Conservation (phyloP, 305 asterid species). For the Fraxinus platypoda region DNA sequence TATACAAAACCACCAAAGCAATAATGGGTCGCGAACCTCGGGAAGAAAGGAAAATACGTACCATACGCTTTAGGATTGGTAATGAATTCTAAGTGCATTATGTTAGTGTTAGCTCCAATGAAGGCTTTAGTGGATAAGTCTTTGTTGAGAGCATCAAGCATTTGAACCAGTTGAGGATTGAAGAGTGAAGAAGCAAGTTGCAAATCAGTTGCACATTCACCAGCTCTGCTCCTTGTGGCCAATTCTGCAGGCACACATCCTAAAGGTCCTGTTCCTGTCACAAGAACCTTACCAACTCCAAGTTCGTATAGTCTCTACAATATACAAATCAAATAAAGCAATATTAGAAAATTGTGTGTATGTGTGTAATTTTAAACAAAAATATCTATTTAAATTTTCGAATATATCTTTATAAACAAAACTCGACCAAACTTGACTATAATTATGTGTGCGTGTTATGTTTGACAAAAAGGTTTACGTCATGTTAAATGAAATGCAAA, state of each 20-base stretch:
- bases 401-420: background rate
- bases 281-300: slow-evolving; percentile 65
- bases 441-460: background rate
- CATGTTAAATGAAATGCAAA: background rate
- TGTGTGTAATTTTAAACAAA: background rate
- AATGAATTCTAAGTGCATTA: slow-evolving; percentile 67
- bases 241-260: slow-evolving; percentile 91
- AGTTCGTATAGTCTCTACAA: slow-evolving; percentile 50
- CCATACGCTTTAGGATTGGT: slow-evolving; percentile 63
- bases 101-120: slow-evolving; percentile 65
- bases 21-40: background rate
- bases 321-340: background rate
- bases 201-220: slow-evolving; percentile 63
- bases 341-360: background rate
- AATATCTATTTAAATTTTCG: background rate
- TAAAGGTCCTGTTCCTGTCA: slow-evolving; percentile 83
- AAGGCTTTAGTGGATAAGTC: slow-evolving; percentile 49
- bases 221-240: slow-evolving; percentile 57
- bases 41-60: slow-evolving; percentile 20
- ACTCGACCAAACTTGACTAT: background rate
- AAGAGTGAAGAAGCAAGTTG: slow-evolving; percentile 60
- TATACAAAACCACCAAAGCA: background rate
- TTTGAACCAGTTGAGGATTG: slow-evolving; percentile 65
- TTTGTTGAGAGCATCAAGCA: slow-evolving; percentile 52
- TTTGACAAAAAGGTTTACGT: background rate